Evolutionary conservation across 495 filamentous ascomycete genomes (phyloP), one percentile per base, ranked within the genome.

Genomic region (Podospora conica): DNA sequence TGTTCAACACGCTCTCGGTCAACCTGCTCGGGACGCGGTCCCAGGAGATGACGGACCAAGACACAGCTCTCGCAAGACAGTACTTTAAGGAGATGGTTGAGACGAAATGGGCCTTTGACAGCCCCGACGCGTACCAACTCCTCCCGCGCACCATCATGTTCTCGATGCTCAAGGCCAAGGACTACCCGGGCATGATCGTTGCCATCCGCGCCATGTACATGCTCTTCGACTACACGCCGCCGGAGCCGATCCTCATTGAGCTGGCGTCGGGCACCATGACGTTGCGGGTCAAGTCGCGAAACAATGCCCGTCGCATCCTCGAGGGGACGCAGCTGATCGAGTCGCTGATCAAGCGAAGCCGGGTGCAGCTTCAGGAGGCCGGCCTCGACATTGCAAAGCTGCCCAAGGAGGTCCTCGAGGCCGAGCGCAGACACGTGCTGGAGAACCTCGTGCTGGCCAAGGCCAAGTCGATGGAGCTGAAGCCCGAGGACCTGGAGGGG

Each of bases 11-110:
- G 11, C 73, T 83, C n/a, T 72, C 74, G 0, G 73, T 78, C 57
- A 82, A 82, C 66, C 78, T 77, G 5, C 69, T 80, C 20, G 54
- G 75, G 5, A 62, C 69, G 55, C 79, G 84, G 82, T 60, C 67
- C 24, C 60, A 64, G 1, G 72, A 80, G 76, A 72, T 85, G 71
- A 20, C 73, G 2, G 69, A 60, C 15, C 82, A 83, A 58, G 80
- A 86, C 33, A 82, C 84, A 55, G 78, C 79, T 53, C 71, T 74
- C 1, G 81, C 82, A 8, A 83, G 90, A 27, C 61, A 68, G 8
- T 79, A 91, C 29, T 90, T 89, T 73, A 75, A 74, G 0, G 81
- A 88, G 24, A 89, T 91, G 86, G 79, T 87, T 23, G 75, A 73
- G 61, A 29, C 68, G 18, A 72, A 72, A 10, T 75, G 71, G 68